Conservation (phyloP, 2,329 filamentous ascomycete genomes). For the Neonectria punicea region DNA sequence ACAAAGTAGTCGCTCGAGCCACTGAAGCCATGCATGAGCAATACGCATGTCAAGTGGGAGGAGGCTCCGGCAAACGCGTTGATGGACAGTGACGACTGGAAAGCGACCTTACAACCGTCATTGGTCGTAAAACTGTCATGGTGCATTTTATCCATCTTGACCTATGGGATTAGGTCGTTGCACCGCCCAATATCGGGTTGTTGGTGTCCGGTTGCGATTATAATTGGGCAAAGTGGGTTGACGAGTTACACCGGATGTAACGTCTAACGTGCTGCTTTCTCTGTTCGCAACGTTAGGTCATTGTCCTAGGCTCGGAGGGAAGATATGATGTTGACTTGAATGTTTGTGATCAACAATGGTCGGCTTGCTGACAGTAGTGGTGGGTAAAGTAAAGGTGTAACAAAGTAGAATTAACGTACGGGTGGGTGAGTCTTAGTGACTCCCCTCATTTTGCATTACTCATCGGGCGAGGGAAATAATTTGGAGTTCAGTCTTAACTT, state of each 20-base stretch:
- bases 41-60: slow-evolving; percentile 29
- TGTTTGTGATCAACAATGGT: not conserved
- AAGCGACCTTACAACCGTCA: slow-evolving; percentile 40
- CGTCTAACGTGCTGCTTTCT: not conserved
- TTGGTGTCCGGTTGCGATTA: not conserved
- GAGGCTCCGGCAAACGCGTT: slow-evolving; percentile 8
- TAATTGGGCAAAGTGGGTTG: not conserved
- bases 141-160: slow-evolving; percentile 27
- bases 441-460: not conserved
- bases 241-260: not conserved
- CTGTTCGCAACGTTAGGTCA: not conserved
- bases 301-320: not conserved
- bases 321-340: not conserved
- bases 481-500: not conserved
- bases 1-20: slow-evolving; percentile 43
- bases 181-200: not conserved
- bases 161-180: not conserved
- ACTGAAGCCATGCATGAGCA: slow-evolving; percentile 45
- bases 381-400: not conserved
- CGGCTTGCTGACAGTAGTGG: not conserved
- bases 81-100: slow-evolving; percentile 38
- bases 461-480: not conserved
- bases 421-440: too few species aligned
- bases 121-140: slow-evolving; percentile 33
- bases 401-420: too few species aligned